Evolutionary conservation across 345 rosid species (phyloP), one percentile per base, ranked within the genome.

Genomic region (Citrus medica): DNA sequence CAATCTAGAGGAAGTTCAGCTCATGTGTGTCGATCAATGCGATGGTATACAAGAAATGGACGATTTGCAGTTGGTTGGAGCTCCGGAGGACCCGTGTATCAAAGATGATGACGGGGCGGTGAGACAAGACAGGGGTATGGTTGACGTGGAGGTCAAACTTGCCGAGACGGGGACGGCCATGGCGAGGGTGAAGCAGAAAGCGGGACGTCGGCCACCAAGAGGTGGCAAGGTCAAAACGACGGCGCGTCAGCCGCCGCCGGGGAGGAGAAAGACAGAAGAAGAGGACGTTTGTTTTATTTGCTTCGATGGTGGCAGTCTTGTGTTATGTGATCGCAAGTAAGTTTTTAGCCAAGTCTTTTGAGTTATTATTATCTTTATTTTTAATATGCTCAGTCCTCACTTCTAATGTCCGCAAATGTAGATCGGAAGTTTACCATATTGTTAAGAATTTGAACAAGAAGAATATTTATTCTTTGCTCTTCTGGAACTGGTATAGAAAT

Each of bases 271-370:
- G 13, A 86, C 80, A 17, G 93, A 92, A 40, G 99, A 94, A 75
- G 99, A 97, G 71, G 99, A 97, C 74, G 99, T 97, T 78, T 97
- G 99, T 74, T 97, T 97, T 73, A 94, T 97, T 59, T 97, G 99
- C 89, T 97, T 94, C 77, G 99, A 97, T 79, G 99, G 99, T 48
- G 99, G 99, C 53, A 87, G 88, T 80, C 95, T 97, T 25, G 99
- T 97, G 82, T 93, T 97, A 42, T 97, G 99, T 74, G 99, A 97
- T 93, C 98, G 98, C 79, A 86, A 93, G 99, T 97, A 81, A 77
- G 93, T 84, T 69, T 53, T 53, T 68, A 3, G 37, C 42, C 68
- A 12, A 25, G 28, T 62, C 35, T 27, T 27, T 62, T 62, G 66
- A 62, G 35, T 4, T 61, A 2, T 61, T 32, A 53, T 48, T 22